phyloP scores from a whole-genome alignment of 148 eudicot species.

The Cornus controversa region DNA sequence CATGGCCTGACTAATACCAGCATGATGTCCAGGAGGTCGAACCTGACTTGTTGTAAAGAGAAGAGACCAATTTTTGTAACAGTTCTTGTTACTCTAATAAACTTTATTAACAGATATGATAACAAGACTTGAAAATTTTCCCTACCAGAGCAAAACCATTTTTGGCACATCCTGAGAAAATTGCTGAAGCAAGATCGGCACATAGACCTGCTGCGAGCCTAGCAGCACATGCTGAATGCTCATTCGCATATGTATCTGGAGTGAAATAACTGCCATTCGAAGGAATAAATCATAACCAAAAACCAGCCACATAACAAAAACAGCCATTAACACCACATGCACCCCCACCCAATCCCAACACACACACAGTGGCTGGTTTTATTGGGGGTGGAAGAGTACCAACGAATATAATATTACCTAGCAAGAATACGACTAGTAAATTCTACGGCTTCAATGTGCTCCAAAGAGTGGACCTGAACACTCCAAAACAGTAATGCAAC shows the following conservation, averaged over 20 bases:
- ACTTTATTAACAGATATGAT: not conserved
- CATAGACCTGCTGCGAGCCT: conserved; percentile 98
- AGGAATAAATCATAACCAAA: conserved; percentile 4
- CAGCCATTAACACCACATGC: not conserved
- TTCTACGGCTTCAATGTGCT: conserved; percentile 81
- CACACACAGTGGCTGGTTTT: not conserved
- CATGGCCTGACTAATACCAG: conserved; percentile 87
- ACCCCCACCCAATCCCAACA: not conserved
- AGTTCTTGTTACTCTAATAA: not conserved
- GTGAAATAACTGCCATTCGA: conserved; percentile 77
- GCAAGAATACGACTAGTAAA: conserved; percentile 62
- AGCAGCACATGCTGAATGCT: conserved; percentile 91
- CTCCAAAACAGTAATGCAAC: conserved; percentile 24
- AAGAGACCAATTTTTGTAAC: not conserved
- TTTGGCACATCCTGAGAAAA: conserved; percentile 68
- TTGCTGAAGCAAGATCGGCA: conserved; percentile 86
- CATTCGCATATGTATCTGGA: conserved; percentile 93
- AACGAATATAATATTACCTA: conserved; percentile 43
- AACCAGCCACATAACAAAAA: not conserved
- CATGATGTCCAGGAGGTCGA: conserved; percentile 99
- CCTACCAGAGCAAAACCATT: conserved; percentile 99
- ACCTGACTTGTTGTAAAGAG: conserved; percentile 46
- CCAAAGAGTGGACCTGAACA: conserved; percentile 77
- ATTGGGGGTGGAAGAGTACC: not conserved
- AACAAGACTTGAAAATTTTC: conserved; percentile 7